Evolutionary conservation across 2,329 filamentous ascomycete genomes (phyloP), one percentile per base, ranked within the genome.

Genomic region (Cadophora sp.): DNA sequence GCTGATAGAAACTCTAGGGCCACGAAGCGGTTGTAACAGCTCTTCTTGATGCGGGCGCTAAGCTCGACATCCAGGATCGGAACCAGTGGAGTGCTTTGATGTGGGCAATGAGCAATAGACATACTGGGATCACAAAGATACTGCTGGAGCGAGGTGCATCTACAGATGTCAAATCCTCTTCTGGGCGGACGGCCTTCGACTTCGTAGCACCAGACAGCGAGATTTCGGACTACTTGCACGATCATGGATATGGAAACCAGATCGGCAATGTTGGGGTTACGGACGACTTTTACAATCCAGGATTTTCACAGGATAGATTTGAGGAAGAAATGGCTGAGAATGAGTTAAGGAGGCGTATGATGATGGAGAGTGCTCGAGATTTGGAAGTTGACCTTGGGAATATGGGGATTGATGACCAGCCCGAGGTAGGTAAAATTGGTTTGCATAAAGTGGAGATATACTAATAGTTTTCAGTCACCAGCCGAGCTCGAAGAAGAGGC

Each of bases 91-190:
- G 93, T 76, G 92, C 96, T 16, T 85, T 99, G 69, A 99, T 99
- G 94, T 99, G 96, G 96, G 95, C 96, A 61, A 98, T 98, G 93
- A 99, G 96, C 66, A 99, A 99, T 80, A 85, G 94, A 67, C 96
- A 99, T 81, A 98, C 98, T 81, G 90, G 90, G 59, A 99, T 99
- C 73, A 94, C 95, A 43, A 98, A 98, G 80, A 85, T 94, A 12
- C 83, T 99, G 19, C 86, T 99, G 40, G 95, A 99, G 78, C 92
- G 96, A 76, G 94, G 94, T 19, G 96, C 96, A 24, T 97, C 94
- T n/a, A 91, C 94, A 3, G 95, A 98, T 76, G 92, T 97, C 73
- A 97, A 97, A 79, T 98, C 96, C 1, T 96, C 93, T 0, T 94
- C 93, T 12, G 96, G 96, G 40, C 89, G 96, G 71, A 98, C 94